Conservation (phyloP, 768 basidiomycete genomes). For the Agaricus blazei region DNA sequence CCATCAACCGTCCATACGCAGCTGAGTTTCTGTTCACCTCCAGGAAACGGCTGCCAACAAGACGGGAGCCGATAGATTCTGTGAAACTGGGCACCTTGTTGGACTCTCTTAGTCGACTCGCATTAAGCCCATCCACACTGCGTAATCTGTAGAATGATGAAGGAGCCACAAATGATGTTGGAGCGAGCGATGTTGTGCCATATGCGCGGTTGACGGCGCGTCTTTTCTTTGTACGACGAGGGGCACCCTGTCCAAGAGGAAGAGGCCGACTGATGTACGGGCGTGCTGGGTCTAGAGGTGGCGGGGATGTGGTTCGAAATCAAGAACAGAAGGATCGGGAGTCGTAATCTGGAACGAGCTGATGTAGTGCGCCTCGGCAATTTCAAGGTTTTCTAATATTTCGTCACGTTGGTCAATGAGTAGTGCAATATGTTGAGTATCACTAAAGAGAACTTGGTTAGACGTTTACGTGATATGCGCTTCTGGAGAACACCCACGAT, state of each 20-base stretch:
- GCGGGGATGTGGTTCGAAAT: constrained; percentile 43
- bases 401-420: constrained; percentile 74
- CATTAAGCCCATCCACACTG: constrained; percentile 53
- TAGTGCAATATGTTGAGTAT: constrained; percentile 59
- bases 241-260: constrained; percentile 37
- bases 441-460: constrained; percentile 33
- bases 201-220: constrained; percentile 59
- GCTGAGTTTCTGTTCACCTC: constrained; percentile 63
- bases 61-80: constrained; percentile 56
- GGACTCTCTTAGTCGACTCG: constrained; percentile 49
- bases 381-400: constrained; percentile 75
- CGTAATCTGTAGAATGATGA: constrained; percentile 77
- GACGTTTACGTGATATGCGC: constrained; percentile 1
- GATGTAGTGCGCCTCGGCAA: constrained; percentile 76
- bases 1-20: constrained; percentile 51
- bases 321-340: constrained; percentile 65
- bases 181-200: constrained; percentile 64
- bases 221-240: constrained; percentile 34
- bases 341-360: constrained; percentile 69
- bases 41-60: constrained; percentile 66
- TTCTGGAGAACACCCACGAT: constrained; percentile 39
- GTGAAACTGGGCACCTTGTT: constrained; percentile 41
- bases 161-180: constrained; percentile 75
- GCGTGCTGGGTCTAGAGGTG: constrained; percentile 35
- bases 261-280: constrained; percentile 68